These are phyloP conservation scores for Hanseniaspora jakobsenii DNA, from an alignment of 805 yeast genomes.

Conservation along the genomic window DNA sequence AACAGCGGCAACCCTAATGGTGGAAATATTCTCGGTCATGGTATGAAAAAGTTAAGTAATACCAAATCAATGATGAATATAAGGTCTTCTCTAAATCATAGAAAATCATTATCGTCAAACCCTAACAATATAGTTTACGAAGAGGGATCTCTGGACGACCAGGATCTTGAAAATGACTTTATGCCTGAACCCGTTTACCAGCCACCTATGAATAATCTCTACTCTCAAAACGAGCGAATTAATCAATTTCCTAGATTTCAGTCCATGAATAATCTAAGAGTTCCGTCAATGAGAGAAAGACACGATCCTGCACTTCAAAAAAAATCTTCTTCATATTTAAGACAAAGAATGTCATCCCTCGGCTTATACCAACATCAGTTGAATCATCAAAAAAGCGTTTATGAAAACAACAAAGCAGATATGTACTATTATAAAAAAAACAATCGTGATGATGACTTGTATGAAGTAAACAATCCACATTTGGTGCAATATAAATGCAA, in stretches of 20 bases:
- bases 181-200: neutral
- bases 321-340: slow-evolving; percentile 5
- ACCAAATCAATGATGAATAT: slow-evolving; percentile 28
- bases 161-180: too few species aligned
- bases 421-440: too few species aligned
- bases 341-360: slow-evolving; percentile 9
- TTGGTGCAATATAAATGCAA: neutral
- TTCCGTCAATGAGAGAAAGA: neutral
- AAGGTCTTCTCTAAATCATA: slow-evolving; percentile 16
- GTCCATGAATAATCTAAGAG: slow-evolving; percentile 9
- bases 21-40: too few species aligned
- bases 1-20: neutral
- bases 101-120: neutral
- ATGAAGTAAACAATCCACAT: neutral
- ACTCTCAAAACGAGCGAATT: neutral
- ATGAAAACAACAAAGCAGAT: too few species aligned
- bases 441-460: too few species aligned
- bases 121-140: neutral
- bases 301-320: neutral
- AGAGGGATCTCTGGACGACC: too few species aligned
- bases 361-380: slow-evolving; percentile 4
- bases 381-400: too few species aligned
- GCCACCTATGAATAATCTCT: neutral
- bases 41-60: slow-evolving; percentile 24
- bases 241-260: slow-evolving; percentile 6